Conservation (phyloP, 768 basidiomycete genomes). For the Phylloporus sp. region DNA sequence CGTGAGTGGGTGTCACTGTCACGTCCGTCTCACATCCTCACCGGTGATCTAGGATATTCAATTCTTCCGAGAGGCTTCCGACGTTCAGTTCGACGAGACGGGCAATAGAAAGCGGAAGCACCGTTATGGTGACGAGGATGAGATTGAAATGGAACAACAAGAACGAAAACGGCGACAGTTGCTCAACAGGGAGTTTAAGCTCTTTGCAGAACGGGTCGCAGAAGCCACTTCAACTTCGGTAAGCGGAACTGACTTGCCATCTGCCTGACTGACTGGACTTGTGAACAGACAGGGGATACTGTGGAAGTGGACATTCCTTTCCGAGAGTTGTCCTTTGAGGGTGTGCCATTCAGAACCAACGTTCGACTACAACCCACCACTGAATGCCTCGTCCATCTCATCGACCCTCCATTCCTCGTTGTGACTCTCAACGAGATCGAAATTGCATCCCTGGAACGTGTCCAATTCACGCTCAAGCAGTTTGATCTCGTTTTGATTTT, state of each 20-base stretch:
- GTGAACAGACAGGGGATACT: constrained; percentile 65
- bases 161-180: constrained; percentile 85
- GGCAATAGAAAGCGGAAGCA: constrained; percentile 98
- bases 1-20: constrained; percentile 39
- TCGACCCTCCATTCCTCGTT: constrained; percentile 93
- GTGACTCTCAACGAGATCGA: constrained; percentile 94
- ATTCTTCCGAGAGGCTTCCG: constrained; percentile 96
- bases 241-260: constrained; percentile 24
- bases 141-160: constrained; percentile 97
- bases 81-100: constrained; percentile 97
- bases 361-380: constrained; percentile 94
- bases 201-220: constrained; percentile 88
- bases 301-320: constrained; percentile 96
- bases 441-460: constrained; percentile 93
- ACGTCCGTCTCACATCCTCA: not conserved
- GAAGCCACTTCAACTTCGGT: constrained; percentile 78
- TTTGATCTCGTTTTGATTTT: constrained; percentile 98
- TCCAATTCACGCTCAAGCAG: constrained; percentile 92
- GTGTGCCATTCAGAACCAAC: constrained; percentile 93
- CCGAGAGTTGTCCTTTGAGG: constrained; percentile 93
- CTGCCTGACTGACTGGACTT: not conserved
- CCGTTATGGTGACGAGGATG: constrained; percentile 97
- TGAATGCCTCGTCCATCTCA: constrained; percentile 92
- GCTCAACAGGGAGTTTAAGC: constrained; percentile 91
- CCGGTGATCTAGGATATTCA: constrained; percentile 71